Conservation (phyloP, 805 yeast genomes). For the Sugiyamaella lignohabitans region DNA sequence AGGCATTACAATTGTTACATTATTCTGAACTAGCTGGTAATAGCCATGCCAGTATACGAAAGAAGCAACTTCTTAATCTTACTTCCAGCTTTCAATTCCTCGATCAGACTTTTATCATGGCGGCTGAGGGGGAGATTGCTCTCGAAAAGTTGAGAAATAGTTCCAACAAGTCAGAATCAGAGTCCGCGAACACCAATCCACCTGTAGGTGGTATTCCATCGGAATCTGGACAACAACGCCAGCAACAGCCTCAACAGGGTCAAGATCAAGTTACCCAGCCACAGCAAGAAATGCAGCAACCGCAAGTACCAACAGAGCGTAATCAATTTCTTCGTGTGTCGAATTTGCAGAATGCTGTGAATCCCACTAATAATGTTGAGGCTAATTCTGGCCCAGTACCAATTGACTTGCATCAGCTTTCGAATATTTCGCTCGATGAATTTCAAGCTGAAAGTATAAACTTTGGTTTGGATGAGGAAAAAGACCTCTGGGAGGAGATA, state of each 20-base stretch:
- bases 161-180: not conserved
- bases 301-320: not conserved
- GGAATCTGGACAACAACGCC: not conserved
- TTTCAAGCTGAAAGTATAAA: not conserved
- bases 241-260: not conserved
- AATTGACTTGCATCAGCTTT: not conserved
- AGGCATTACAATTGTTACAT: constrained; percentile 16
- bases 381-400: not conserved
- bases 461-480: constrained; percentile 9
- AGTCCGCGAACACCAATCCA: not conserved
- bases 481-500: constrained; percentile 18
- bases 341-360: not conserved
- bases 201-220: not conserved
- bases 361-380: not conserved
- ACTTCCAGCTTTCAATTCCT: constrained; percentile 16
- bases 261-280: not conserved
- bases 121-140: not conserved
- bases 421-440: constrained; percentile 8
- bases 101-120: constrained; percentile 1
- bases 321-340: too few relatives aligned
- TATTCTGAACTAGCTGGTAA: constrained; percentile 17
- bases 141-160: not conserved
- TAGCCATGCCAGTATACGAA: constrained; percentile 13
- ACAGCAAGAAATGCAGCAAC: too few relatives aligned
- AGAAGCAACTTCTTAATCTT: constrained; percentile 15